Percentiles rank a stretch among this genome's conserved stretches.
Evolutionary conservation across 768 basidiomycete genomes (phyloP).

Genomic region (Steccherinum ochraceum): DNA sequence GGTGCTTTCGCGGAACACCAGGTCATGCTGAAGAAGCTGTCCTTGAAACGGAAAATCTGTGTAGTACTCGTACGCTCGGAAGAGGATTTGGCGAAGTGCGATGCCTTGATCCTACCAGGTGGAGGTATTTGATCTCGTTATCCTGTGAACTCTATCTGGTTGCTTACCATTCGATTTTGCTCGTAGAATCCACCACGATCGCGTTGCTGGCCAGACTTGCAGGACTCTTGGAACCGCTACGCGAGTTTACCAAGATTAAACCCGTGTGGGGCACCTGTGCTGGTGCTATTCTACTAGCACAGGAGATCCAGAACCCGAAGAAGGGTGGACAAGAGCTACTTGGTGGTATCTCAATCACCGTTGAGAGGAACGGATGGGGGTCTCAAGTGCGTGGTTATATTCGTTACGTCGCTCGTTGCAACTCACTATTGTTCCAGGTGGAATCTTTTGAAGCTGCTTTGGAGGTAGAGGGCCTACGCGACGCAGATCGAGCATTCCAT

Average conservation of each 20-base stretch:
- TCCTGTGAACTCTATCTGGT: neutral
- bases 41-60: constrained; percentile 36
- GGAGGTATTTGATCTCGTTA: constrained; percentile 50
- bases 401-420: no score
- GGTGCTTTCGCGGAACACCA: constrained; percentile 92
- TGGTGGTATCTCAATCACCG: constrained; percentile 71
- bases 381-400: constrained; percentile 61
- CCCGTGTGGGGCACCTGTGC: constrained; percentile 96
- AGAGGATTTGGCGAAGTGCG: constrained; percentile 69
- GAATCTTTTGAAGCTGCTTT: constrained; percentile 89
- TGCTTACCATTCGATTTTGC: neutral
- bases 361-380: constrained; percentile 92
- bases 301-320: constrained; percentile 69
- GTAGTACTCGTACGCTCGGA: constrained; percentile 62
- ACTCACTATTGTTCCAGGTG: no score
- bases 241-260: constrained; percentile 61
- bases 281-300: constrained; percentile 84
- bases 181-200: constrained; percentile 89
- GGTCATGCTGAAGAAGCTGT: constrained; percentile 53
- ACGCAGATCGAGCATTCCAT: constrained; percentile 58
- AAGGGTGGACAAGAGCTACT: constrained; percentile 85
- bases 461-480: constrained; percentile 51
- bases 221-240: constrained; percentile 76
- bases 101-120: constrained; percentile 89
- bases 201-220: constrained; percentile 66